Percentiles rank a stretch among this genome's conserved stretches.
Conservation (phyloP, 2,329 filamentous ascomycete genomes). For the Cladobotryum mycophilum region DNA sequence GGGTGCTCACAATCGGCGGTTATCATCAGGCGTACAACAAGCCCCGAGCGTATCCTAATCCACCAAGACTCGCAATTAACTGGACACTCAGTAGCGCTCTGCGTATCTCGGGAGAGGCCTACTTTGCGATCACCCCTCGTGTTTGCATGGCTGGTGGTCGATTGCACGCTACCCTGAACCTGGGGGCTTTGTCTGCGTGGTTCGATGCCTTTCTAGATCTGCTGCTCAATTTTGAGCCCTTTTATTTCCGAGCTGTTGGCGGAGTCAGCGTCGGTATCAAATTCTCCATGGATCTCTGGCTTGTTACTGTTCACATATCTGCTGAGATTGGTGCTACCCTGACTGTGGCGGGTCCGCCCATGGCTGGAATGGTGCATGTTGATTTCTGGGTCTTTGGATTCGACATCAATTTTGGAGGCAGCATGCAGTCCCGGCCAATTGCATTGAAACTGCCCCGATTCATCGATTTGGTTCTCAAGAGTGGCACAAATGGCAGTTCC, state of each 20-base stretch:
- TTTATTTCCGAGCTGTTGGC: conserved; percentile 21
- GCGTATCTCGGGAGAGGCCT: conserved; percentile 26
- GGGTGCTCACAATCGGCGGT: conserved; percentile 34
- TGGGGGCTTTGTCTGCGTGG: background rate
- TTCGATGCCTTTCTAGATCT: conserved; percentile 9
- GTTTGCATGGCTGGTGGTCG: conserved; percentile 28
- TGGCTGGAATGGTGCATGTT: conserved; percentile 14
- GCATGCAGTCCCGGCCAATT: no score
- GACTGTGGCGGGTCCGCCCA: conserved; percentile 12
- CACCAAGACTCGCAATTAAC: conserved; percentile 24
- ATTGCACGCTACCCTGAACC: conserved; percentile 10
- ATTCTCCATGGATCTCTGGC: conserved; percentile 11
- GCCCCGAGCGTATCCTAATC: conserved; percentile 26
- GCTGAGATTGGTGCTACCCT: conserved; percentile 15
- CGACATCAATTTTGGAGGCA: conserved; percentile 10
- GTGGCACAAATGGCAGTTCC: no score
- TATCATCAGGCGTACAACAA: conserved; percentile 26
- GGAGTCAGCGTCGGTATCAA: conserved; percentile 21
- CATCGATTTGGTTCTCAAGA: no score
- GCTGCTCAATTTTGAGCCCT: conserved; percentile 26
- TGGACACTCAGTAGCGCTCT: conserved; percentile 20
- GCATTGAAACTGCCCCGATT: no score
- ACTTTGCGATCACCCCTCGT: conserved; percentile 35
- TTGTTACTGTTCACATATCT: conserved; percentile 13
- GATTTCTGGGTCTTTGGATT: conserved; percentile 19